Percentiles rank a stretch among this genome's conserved stretches.
These are phyloP conservation scores for Westerdykella ornata DNA, from an alignment of 2,329 filamentous ascomycete genomes.

Conservation along the genomic window DNA sequence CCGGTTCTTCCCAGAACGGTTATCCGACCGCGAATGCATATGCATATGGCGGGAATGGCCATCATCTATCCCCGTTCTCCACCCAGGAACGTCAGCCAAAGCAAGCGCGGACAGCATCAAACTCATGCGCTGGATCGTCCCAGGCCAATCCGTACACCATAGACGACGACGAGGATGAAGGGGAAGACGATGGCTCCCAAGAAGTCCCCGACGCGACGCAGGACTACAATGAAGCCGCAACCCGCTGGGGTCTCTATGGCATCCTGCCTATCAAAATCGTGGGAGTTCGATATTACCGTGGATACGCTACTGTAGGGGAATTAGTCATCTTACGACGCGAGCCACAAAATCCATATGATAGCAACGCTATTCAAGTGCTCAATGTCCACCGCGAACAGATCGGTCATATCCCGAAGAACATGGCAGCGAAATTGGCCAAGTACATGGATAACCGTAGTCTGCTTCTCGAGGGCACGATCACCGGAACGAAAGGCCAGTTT, in stretches of 20 bases:
- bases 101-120: conserved; percentile 18
- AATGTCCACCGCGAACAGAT: conserved; percentile 72
- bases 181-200: conserved; percentile 24
- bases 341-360: conserved; percentile 51
- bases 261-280: conserved; percentile 51
- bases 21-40: conserved; percentile 6
- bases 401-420: conserved; percentile 63
- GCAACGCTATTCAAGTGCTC: conserved; percentile 65
- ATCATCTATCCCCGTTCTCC: conserved; percentile 7
- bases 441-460: conserved; percentile 55
- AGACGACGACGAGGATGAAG: conserved; percentile 23
- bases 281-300: conserved; percentile 43
- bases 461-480: conserved; percentile 61
- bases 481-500: conserved; percentile 57
- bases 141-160: conserved; percentile 22
- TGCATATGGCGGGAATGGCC: conserved; percentile 13
- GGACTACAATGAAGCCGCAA: conserved; percentile 18
- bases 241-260: conserved; percentile 27
- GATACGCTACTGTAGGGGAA: conserved; percentile 32
- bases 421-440: conserved; percentile 65
- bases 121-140: conserved; percentile 9
- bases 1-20: too few relatives aligned
- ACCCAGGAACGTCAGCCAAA: conserved; percentile 20
- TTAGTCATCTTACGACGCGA: conserved; percentile 48
- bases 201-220: conserved; percentile 25